phyloP scores from a whole-genome alignment of 306 rosid species.

The Notholithocarpus densiflorus region DNA sequence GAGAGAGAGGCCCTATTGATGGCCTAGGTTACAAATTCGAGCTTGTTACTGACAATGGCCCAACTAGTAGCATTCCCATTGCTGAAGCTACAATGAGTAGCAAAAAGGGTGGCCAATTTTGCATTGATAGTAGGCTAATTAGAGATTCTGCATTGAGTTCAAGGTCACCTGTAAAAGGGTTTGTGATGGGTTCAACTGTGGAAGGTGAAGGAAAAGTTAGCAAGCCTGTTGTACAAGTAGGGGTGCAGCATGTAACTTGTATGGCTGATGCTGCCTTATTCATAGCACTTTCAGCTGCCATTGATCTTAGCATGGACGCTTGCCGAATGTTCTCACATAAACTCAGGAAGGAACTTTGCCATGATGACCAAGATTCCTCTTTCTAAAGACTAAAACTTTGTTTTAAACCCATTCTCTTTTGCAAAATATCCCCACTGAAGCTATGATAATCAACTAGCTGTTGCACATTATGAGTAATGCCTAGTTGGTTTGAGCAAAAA shows the following conservation, averaged over 20 bases:
- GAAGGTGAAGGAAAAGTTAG: conserved; percentile 86
- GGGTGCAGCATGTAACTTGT: conserved; percentile 79
- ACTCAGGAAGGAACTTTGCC: conserved; percentile 85
- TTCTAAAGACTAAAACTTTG: background rate
- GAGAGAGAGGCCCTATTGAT: conserved; percentile 73
- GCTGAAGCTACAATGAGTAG: conserved; percentile 75
- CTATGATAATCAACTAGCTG: conserved; percentile 44
- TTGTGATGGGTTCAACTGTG: conserved; percentile 81
- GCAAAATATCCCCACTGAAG: conserved; percentile 12
- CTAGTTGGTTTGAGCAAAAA: conserved; percentile 48
- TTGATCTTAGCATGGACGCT: conserved; percentile 98
- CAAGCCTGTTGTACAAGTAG: conserved; percentile 82
- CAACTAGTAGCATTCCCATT: conserved; percentile 47
- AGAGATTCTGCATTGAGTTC: conserved; percentile 40
- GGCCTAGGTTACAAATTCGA: conserved; percentile 89
- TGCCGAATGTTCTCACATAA: conserved; percentile 77
- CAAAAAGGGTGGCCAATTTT: conserved; percentile 75
- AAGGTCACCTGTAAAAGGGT: conserved; percentile 58
- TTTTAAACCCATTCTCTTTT: background rate
- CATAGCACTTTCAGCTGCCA: conserved; percentile 82
- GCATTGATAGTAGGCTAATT: conserved; percentile 53
- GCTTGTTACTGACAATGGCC: conserved; percentile 61
- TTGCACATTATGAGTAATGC: conserved; percentile 3
- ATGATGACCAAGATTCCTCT: conserved; percentile 49
- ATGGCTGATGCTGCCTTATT: conserved; percentile 95